phyloP scores from a whole-genome alignment of 2,329 filamentous ascomycete species.

The Pseudogymnoascus sp. region DNA sequence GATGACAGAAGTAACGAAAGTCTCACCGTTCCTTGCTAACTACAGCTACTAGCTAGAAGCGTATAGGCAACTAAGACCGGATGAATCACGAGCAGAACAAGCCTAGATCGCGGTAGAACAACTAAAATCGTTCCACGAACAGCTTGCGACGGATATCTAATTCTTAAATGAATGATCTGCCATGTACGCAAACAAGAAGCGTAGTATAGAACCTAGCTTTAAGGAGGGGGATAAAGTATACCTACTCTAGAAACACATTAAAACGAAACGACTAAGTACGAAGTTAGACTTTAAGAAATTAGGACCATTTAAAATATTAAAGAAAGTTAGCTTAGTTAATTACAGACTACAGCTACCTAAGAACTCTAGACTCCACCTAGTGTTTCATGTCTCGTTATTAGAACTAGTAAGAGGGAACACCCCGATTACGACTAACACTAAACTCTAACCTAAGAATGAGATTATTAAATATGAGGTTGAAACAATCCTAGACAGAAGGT shows the following conservation, averaged over 20 bases:
- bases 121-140: not conserved
- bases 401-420: too few species aligned
- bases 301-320: not conserved
- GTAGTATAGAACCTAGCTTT: not conserved
- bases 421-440: too few species aligned
- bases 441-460: too few species aligned
- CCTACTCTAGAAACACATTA: not conserved
- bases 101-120: not conserved
- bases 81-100: not conserved
- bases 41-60: constrained; percentile 1
- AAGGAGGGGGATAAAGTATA: not conserved
- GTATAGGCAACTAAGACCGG: not conserved
- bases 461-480: too few species aligned
- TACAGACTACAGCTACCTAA: too few species aligned
- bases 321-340: not conserved
- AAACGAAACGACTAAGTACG: not conserved
- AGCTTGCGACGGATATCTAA: not conserved
- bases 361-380: too few species aligned
- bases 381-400: too few species aligned
- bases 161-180: not conserved
- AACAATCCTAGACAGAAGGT: too few species aligned
- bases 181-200: not conserved
- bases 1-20: not conserved
- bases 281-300: not conserved
- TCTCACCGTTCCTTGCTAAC: constrained; percentile 1